phyloP scores from a whole-genome alignment of 768 basidiomycete genomes.

The Xerocomus spinulosus region DNA sequence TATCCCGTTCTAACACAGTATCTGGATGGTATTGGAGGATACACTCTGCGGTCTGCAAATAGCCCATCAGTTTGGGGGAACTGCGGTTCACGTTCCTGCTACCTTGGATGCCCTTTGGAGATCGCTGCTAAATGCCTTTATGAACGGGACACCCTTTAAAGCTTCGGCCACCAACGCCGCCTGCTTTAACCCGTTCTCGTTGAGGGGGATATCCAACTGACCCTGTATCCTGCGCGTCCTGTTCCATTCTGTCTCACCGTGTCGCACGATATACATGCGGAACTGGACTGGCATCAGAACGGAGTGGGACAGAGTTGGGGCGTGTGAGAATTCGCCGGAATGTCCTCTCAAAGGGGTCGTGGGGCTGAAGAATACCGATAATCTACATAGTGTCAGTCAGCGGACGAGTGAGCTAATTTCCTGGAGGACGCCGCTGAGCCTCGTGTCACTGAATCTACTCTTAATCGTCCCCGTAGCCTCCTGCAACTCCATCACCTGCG shows the following conservation, averaged over 20 bases:
- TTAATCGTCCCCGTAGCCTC: conserved; percentile 39
- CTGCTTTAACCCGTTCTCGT: conserved; percentile 57
- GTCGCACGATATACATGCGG: conserved; percentile 63
- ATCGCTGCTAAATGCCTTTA: conserved; percentile 65
- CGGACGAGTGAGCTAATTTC: conserved; percentile 45
- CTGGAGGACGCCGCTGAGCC: conserved; percentile 45
- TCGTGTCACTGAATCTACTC: conserved; percentile 53
- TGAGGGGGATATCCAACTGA: conserved; percentile 65
- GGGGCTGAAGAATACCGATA: too few relatives aligned
- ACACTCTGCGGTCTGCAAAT: conserved; percentile 56
- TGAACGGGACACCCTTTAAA: conserved; percentile 52
- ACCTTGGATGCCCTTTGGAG: conserved; percentile 65
- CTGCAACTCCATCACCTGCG: conserved; percentile 39
- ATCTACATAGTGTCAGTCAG: too few relatives aligned
- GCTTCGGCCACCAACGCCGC: conserved; percentile 51
- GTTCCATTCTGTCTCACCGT: conserved; percentile 77
- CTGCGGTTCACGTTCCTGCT: conserved; percentile 11
- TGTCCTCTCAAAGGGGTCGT: too few relatives aligned
- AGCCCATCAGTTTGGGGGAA: background rate
- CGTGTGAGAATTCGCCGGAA: background rate
- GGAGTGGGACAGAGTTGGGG: background rate
- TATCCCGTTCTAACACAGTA: conserved; percentile 39
- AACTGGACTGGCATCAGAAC: conserved; percentile 31
- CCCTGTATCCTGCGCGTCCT: conserved; percentile 63
- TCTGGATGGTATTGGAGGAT: conserved; percentile 54